Evolutionary conservation across 1,284 basidiomycete genomes (phyloP).

Genomic region (Cryptococcus hybrid): DNA sequence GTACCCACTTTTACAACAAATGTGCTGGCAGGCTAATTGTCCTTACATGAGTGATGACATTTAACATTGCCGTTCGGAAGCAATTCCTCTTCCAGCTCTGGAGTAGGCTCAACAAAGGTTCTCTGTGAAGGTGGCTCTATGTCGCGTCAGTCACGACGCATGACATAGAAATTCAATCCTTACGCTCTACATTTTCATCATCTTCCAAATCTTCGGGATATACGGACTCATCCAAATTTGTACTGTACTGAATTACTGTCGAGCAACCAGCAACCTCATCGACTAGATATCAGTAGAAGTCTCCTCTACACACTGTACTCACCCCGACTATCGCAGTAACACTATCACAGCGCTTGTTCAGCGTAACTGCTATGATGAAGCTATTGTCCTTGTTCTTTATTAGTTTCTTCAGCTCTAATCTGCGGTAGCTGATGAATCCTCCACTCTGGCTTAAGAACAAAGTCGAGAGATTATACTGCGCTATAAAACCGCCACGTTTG

Average conservation of each 20-base stretch:
- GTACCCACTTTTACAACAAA: conserved; percentile 3
- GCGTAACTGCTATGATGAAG: conserved; percentile 1
- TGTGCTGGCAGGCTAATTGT: conserved; percentile 2
- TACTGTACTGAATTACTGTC: conserved; percentile 22
- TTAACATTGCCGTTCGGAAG: conserved; percentile 1
- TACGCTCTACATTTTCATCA: background rate
- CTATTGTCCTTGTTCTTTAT: conserved; percentile 1
- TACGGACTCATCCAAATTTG: conserved; percentile 10
- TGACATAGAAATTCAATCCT: background rate
- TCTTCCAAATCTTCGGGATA: conserved; percentile 15
- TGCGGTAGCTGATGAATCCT: conserved; percentile 1
- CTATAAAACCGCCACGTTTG: background rate
- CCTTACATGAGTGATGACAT: conserved; percentile 5
- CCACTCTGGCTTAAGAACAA: conserved; percentile 7
- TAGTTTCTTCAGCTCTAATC: conserved; percentile 1
- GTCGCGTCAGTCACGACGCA: background rate
- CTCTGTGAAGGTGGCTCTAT: background rate
- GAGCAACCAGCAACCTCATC: conserved; percentile 38
- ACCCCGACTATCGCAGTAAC: conserved; percentile 8
- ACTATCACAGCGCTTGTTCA: conserved; percentile 9
- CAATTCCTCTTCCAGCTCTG: background rate
- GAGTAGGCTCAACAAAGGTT: background rate
- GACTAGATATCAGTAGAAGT: conserved; percentile 17
- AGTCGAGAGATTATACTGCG: conserved; percentile 5
- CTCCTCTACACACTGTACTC: background rate